Conservation (phyloP, 2,329 filamentous ascomycete species). For the Verticillium zaregamsianum region DNA sequence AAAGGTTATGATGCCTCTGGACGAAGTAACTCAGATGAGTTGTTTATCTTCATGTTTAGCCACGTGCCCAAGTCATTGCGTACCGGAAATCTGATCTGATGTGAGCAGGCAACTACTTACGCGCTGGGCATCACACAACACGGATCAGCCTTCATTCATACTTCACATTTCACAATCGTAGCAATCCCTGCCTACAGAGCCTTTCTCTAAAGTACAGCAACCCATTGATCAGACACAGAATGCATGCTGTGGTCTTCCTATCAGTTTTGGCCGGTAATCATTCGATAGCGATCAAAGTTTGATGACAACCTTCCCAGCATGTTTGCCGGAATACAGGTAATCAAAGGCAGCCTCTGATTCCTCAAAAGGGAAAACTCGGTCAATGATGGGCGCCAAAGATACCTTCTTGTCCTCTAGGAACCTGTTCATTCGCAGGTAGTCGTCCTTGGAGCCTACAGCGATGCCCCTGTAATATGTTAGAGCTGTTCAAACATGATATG, state of each 20-base stretch:
- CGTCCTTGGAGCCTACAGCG: conserved; percentile 3
- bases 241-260: no score
- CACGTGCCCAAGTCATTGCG: no score
- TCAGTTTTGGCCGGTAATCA: no score
- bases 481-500: not conserved
- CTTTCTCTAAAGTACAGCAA: no score
- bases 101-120: no score
- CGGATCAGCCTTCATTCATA: no score
- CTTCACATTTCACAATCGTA: no score
- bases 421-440: not conserved
- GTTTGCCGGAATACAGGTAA: conserved; percentile 5
- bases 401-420: conserved; percentile 5
- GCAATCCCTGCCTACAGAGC: no score
- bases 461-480: not conserved
- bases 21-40: not conserved
- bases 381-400: not conserved
- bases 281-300: not conserved
- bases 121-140: no score
- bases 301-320: conserved; percentile 6
- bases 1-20: not conserved
- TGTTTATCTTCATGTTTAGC: no score
- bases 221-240: no score
- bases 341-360: conserved; percentile 3
- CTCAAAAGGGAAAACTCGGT: conserved; percentile 2
- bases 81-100: no score